phyloP scores from a whole-genome alignment of 257 asterid species.

The Apocynum venetum region DNA sequence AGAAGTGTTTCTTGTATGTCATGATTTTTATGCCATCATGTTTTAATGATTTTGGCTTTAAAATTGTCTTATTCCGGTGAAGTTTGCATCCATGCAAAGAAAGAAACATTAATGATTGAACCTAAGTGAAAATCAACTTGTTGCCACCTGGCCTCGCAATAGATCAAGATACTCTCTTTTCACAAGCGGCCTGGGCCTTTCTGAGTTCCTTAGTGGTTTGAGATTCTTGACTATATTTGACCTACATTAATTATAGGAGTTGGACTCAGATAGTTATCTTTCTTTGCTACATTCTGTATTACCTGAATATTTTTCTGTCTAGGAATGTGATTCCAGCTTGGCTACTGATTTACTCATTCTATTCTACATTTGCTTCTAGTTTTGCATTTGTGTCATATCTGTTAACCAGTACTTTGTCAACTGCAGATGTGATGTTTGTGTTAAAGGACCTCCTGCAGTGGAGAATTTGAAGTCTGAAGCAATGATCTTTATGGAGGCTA shows the following conservation, averaged over 20 bases:
- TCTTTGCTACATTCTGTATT: not conserved
- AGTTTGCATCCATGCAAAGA: not conserved
- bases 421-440: slow-evolving; percentile 69
- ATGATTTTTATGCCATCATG: slow-evolving; percentile 10
- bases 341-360: not conserved
- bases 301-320: not conserved
- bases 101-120: not conserved
- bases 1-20: slow-evolving; percentile 60
- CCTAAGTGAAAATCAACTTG: not conserved
- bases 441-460: slow-evolving; percentile 57
- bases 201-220: not conserved
- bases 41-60: slow-evolving; percentile 1
- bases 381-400: not conserved
- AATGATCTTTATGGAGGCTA: slow-evolving; percentile 44
- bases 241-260: not conserved
- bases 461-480: slow-evolving; percentile 62
- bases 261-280: not conserved
- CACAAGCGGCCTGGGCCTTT: not conserved
- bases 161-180: not conserved
- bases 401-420: slow-evolving; percentile 13
- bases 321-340: not conserved
- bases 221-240: not conserved
- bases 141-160: not conserved
- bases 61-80: slow-evolving; percentile 4
- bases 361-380: not conserved